Base-by-base conservation (phyloP, 2,329 filamentous ascomycete species). In the Xylariaceae sp. region DNA sequence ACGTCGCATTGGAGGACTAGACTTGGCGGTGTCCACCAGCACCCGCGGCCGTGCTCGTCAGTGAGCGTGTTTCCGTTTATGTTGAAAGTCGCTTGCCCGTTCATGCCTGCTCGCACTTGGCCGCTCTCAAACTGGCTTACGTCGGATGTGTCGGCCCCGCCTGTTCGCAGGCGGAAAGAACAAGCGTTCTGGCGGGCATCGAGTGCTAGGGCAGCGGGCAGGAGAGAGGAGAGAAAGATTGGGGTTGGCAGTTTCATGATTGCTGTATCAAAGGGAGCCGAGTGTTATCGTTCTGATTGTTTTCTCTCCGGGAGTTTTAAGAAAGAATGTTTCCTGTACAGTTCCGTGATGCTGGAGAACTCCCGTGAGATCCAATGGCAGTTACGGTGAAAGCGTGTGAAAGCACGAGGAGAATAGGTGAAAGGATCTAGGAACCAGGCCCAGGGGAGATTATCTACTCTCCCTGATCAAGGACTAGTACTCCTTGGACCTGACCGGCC, bases 41-140 rank as follows among this genome's bases (percentile, higher is more conserved):
- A 88, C 37, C 84, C 84, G 53, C 82, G 77, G 53, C 80, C 80
- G 53, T 75, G 74, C 37, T 71, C 69, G 67, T 88, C 85, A n/a
- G 75, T 81, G 61, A 88, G 74, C 39, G 80, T 79, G 48, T 75
- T 74, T n/a, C 74, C 74, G 63, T 76, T 73, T 55, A 88, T 74
- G 61, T 77, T 82, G 71, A 81, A 88, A 10, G 75, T 75, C 3
- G 75, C 66, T 4, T 73, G 66, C 9, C 81, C 72, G 42, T 73
- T 72, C 39, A 79, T 77, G 35, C 81, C 80, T 45, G 86, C 77
- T 1, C 65, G 64, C 2, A 63, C 63, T 73, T 88, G 86, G 6
- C 86, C 86, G 70, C 86, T 82, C 58, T 59, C 67, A 47, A 88
- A 78, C 68, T 88, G 82, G 13, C 82, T 82, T 37, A 88, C 74